Evolutionary conservation across 148 eudicot genomes (phyloP).

Genomic region (Persicaria tinctoria): DNA sequence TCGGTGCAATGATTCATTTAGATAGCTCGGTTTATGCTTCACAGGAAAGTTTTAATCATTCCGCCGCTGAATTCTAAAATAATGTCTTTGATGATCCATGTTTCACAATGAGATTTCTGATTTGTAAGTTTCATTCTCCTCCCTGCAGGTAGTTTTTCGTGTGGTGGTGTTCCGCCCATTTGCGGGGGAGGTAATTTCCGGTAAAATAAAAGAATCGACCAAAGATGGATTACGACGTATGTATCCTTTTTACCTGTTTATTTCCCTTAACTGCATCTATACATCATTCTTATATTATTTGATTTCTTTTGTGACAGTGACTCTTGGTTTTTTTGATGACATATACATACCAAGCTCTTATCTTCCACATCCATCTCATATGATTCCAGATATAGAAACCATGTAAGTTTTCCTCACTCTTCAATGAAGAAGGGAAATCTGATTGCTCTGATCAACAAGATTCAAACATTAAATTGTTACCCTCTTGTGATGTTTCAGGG

Average conservation of each 20-base stretch:
- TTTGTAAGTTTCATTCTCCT: constrained; percentile 5
- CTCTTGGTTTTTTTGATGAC: constrained; percentile 87
- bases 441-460: not conserved
- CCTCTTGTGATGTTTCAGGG: not conserved
- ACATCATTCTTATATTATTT: constrained; percentile 3
- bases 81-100: not conserved
- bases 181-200: constrained; percentile 67
- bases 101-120: not conserved
- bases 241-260: not conserved
- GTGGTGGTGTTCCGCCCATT: constrained; percentile 75
- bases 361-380: constrained; percentile 40
- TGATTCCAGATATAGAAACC: constrained; percentile 32
- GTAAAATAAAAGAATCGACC: constrained; percentile 53
- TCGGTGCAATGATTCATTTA: not conserved
- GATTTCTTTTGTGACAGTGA: constrained; percentile 37
- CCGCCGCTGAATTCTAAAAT: not conserved
- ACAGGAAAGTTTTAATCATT: not conserved
- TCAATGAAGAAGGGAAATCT: not conserved
- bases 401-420: constrained; percentile 33
- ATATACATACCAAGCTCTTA: constrained; percentile 52
- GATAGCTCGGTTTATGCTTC: constrained; percentile 9
- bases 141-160: constrained; percentile 58
- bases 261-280: constrained; percentile 6
- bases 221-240: constrained; percentile 65
- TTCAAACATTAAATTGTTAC: not conserved